Evolutionary conservation across 1,284 basidiomycete genomes (phyloP).

Genomic region (Pisolithus thermaeus): DNA sequence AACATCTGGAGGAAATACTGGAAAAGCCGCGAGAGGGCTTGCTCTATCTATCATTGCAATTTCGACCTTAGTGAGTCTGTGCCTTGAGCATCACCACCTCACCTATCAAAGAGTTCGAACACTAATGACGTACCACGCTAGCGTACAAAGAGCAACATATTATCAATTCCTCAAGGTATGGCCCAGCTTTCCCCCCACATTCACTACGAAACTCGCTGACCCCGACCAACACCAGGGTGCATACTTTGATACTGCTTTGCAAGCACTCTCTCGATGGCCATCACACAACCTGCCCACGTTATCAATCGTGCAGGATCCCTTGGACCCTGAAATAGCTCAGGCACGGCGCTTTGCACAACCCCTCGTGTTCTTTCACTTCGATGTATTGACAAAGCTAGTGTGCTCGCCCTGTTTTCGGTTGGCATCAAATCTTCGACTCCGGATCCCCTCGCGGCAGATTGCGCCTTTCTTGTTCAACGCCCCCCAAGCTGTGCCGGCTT

Average conservation of each 20-base stretch:
- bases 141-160: slow-evolving; percentile 62
- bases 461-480: slow-evolving; percentile 35
- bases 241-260: slow-evolving; percentile 61
- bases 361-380: slow-evolving; percentile 64
- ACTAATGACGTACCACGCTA: slow-evolving; percentile 21
- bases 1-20: slow-evolving; percentile 59
- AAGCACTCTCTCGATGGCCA: slow-evolving; percentile 54
- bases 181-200: not conserved
- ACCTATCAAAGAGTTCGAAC: not conserved
- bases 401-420: slow-evolving; percentile 38
- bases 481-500: slow-evolving; percentile 31
- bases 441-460: slow-evolving; percentile 55
- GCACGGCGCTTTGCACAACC: slow-evolving; percentile 58
- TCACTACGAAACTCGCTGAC: slow-evolving; percentile 3
- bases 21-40: slow-evolving; percentile 33
- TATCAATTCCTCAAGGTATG: slow-evolving; percentile 59
- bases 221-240: slow-evolving; percentile 40
- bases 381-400: slow-evolving; percentile 41
- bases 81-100: no score
- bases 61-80: slow-evolving; percentile 60
- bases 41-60: slow-evolving; percentile 46
- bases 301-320: slow-evolving; percentile 64
- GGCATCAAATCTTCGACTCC: slow-evolving; percentile 47
- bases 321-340: slow-evolving; percentile 33
- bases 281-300: slow-evolving; percentile 36